Percentiles rank a stretch among this genome's conserved stretches.
Evolutionary conservation across 495 filamentous ascomycete species (phyloP).

Genomic region (Podospora appendiculata): DNA sequence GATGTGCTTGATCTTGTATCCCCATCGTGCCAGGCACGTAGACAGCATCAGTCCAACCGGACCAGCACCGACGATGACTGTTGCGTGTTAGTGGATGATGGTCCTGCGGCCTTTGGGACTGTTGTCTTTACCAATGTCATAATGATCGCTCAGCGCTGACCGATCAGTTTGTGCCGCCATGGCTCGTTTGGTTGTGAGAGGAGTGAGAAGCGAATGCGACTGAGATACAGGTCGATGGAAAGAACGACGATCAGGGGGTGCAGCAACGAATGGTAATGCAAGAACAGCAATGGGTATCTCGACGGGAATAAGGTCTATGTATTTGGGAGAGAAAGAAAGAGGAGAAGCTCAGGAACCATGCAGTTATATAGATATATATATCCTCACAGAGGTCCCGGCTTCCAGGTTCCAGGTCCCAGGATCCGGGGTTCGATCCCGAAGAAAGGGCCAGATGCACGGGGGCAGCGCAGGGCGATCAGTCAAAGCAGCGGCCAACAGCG

Average conservation of each 20-base stretch:
- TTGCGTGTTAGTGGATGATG: neutral
- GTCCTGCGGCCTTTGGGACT: neutral
- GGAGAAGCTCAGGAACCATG: neutral
- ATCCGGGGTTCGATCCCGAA: slow-evolving; percentile 17
- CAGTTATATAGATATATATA: neutral
- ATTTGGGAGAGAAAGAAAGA: neutral
- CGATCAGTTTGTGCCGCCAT: slow-evolving; percentile 16
- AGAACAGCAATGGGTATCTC: slow-evolving; percentile 11
- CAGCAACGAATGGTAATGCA: neutral
- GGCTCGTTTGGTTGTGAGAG: neutral
- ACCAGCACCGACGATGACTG: slow-evolving; percentile 80
- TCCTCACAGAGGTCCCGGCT: neutral
- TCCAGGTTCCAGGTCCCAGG: slow-evolving; percentile 5
- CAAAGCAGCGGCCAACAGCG: neutral
- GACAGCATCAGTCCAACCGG: slow-evolving; percentile 83
- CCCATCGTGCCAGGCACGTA: slow-evolving; percentile 68
- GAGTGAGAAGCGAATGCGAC: slow-evolving; percentile 4
- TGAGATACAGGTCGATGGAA: neutral
- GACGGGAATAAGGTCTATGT: neutral
- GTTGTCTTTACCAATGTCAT: slow-evolving; percentile 24
- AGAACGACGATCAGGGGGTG: neutral
- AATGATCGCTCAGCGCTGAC: slow-evolving; percentile 14
- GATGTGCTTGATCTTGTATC: slow-evolving; percentile 61
- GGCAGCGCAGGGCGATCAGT: neutral
- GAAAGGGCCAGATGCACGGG: slow-evolving; percentile 4